Conservation (phyloP, 352 stramenopile genomes). For the Blastocystis sp. region DNA sequence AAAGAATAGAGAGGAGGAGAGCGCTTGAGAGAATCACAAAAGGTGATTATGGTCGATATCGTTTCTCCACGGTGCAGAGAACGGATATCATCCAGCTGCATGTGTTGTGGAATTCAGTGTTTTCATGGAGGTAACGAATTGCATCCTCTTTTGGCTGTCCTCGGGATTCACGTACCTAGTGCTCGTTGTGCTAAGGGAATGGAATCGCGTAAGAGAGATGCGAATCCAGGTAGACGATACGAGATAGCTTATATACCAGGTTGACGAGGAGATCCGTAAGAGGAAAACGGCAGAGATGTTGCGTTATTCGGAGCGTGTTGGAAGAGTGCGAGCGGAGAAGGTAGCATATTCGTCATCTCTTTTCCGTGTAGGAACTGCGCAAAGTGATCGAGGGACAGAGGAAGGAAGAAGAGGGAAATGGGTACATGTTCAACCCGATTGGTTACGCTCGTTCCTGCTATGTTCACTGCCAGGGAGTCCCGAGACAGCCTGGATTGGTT, state of each 20-base stretch:
- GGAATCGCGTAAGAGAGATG: too few species aligned
- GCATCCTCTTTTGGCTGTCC: neutral
- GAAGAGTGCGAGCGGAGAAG: constrained; percentile 39
- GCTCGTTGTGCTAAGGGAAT: too few species aligned
- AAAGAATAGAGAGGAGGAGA: neutral
- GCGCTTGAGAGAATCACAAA: neutral
- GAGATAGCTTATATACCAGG: neutral
- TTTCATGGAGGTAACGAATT: neutral
- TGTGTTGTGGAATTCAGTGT: neutral
- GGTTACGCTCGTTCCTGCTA: constrained; percentile 73
- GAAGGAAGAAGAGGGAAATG: constrained; percentile 64
- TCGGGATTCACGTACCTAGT: neutral
- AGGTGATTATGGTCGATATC: neutral
- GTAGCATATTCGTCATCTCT: neutral
- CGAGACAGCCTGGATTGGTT: constrained; percentile 70
- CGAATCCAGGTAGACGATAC: too few species aligned
- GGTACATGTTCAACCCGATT: constrained; percentile 69
- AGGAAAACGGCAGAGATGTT: constrained; percentile 47
- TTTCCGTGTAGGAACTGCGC: constrained; percentile 22
- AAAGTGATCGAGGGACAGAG: constrained; percentile 21
- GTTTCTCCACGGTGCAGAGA: neutral
- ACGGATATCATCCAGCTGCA: neutral
- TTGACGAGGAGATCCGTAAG: constrained; percentile 7
- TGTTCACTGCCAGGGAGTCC: constrained; percentile 71
- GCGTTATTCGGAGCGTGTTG: constrained; percentile 36